Conservation (phyloP, 2,329 filamentous ascomycete species). For the Erysiphe pulchra region DNA sequence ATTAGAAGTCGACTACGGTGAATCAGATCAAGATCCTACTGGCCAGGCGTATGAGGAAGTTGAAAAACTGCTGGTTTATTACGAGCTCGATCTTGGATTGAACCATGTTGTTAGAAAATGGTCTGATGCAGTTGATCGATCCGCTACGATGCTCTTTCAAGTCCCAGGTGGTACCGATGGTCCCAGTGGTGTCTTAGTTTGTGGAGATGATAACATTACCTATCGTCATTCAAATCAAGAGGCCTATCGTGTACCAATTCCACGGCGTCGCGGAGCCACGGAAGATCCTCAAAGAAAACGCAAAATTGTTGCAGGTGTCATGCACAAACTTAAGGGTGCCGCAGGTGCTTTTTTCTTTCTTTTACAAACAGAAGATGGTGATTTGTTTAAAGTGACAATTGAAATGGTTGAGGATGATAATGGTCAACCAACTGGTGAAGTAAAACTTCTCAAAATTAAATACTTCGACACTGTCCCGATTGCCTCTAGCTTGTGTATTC, state of each 20-base stretch:
- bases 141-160: slow-evolving; percentile 74
- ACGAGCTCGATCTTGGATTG: slow-evolving; percentile 84
- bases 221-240: slow-evolving; percentile 94
- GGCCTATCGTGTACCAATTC: slow-evolving; percentile 69
- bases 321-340: slow-evolving; percentile 75
- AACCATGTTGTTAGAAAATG: slow-evolving; percentile 96
- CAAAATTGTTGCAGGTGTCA: slow-evolving; percentile 68
- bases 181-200: slow-evolving; percentile 84
- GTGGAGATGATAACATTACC: slow-evolving; percentile 79
- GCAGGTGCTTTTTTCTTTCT: slow-evolving; percentile 88
- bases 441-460: slow-evolving; percentile 68
- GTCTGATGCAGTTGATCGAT: slow-evolving; percentile 80
- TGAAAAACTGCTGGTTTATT: slow-evolving; percentile 86
- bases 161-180: slow-evolving; percentile 85
- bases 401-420: slow-evolving; percentile 68
- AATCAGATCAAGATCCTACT: slow-evolving; percentile 72
- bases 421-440: slow-evolving; percentile 55
- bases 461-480: slow-evolving; percentile 94
- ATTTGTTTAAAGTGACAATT: slow-evolving; percentile 87
- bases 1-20: slow-evolving; percentile 78
- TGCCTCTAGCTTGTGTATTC: slow-evolving; percentile 64
- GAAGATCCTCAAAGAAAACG: slow-evolving; percentile 85
- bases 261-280: slow-evolving; percentile 59
- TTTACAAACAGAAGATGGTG: slow-evolving; percentile 88
- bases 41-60: slow-evolving; percentile 57